Evolutionary conservation across 202 grass and related monocot species (phyloP).

Genomic region (Zizania palustris): DNA sequence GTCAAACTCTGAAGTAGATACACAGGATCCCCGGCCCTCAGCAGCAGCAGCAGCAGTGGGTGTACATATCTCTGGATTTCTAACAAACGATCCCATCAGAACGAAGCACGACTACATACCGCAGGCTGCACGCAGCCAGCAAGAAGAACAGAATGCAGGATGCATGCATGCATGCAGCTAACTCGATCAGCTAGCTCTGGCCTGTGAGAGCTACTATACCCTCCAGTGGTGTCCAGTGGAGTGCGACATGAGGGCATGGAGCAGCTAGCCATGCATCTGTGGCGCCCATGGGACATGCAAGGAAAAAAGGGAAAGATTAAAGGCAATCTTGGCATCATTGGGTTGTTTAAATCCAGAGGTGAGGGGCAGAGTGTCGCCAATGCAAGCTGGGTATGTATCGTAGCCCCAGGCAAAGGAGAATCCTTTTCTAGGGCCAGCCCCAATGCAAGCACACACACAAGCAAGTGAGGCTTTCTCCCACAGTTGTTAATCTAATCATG

Average conservation of each 20-base stretch:
- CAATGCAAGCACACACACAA: not conserved
- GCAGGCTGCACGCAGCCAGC: no score
- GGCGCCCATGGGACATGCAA: conserved; percentile 14
- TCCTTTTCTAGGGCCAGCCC: not conserved
- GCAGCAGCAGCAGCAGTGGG: no score
- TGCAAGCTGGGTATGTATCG: no score
- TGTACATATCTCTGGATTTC: no score
- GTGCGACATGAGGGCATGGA: not conserved
- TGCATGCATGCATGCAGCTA: no score
- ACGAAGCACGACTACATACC: no score
- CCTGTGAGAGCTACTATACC: not conserved
- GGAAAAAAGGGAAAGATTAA: conserved; percentile 31
- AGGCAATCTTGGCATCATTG: conserved; percentile 36
- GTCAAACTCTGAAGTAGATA: no score
- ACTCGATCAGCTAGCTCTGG: not conserved
- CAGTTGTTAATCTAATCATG: not conserved
- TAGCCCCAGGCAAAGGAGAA: not conserved
- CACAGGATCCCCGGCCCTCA: no score
- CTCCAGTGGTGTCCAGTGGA: no score
- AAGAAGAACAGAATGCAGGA: no score
- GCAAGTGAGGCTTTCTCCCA: not conserved
- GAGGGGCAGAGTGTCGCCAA: not conserved
- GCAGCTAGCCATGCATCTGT: not conserved
- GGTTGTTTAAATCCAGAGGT: conserved; percentile 21
- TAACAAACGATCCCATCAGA: no score